Base-by-base conservation (phyloP, 768 basidiomycete species). In the Suillus decipiens region DNA sequence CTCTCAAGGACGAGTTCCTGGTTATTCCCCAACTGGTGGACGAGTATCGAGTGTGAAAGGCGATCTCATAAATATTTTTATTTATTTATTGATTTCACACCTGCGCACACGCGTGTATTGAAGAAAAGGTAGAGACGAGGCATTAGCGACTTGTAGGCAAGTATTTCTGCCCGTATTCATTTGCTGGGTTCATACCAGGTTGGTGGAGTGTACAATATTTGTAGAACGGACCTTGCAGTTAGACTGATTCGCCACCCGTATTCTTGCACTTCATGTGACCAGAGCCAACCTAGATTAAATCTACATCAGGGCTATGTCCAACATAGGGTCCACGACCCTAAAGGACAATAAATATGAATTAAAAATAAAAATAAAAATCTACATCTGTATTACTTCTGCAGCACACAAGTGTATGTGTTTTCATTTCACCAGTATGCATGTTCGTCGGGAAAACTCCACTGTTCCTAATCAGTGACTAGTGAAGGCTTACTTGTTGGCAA, bases 91-190 rank as follows among this genome's bases (percentile, higher is more conserved):
- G 28, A 28, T 28, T 28, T 28, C 28, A 28, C 28, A 28, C 28
- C 28, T 28, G 28, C 28, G 28, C 28, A 28, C 28, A 3, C 28
- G 28, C 28, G 28, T 28, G 28, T 28, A 28, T 28, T 28, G 28
- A 28, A 28, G 28, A 28, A 28, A 28, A 28, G 28, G 28, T 28
- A 28, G 28, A 28, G 28, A 28, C 28, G 79, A 97, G 97, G 79
- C 96, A 96, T 80, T 96, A 95, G 95, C 89, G 95, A 61, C 85
- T 97, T 70, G 95, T 96, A 60, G 95, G 93, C 89, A 71, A 79
- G 90, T 86, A 24, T 24, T n/a, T 53, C n/a, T 43, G 24, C 34
- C 5, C n/a, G 61, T 14, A 51, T 24, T 14, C 2, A 9, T 63
- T 63, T 51, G 53, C 62, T 61, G 37, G 42, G 57, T 59, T 15